Base-by-base conservation (phyloP, 129 eudicot species). In the Sambucus nigra region DNA sequence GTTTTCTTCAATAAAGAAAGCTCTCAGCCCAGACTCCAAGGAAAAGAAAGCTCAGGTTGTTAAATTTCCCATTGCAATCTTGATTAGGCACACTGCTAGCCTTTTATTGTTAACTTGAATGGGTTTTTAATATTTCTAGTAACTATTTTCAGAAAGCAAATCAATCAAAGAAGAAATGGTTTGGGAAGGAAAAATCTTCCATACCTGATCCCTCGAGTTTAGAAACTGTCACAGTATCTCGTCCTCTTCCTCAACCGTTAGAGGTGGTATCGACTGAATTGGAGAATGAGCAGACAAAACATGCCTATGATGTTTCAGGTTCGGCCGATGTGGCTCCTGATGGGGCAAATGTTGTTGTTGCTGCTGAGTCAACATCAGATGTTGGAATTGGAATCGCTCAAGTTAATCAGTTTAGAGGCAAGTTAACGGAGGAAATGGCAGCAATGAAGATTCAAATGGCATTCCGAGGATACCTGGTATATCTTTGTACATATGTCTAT, bases 1-100 rank as follows among this genome's bases (percentile, higher is more conserved):
- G 95, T 72, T 89, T 66, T 77, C 82, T 45, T 87, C 99, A 19
- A 67, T 91, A 49, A 91, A 91, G 71, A 85, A 91, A 59, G 99
- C 84, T 66, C 73, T 89, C 24, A 68, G 82, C 54, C 80, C 88
- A 48, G 72, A 71, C 59, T 76, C 97, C 54, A 88, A 80, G 68
- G 87, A 47, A 57, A 81, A 89, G 76, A 76, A 55, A 69, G 56
- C 39, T 58, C 79, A 73, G 89, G 94, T 85, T 61, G 16, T 35
- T 12, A 9, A 51, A 65, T 41, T 19, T 6, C 18, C 19, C 18
- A 5, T 51, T 51, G 4, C 12, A 2, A 14, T 50, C 24, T 24
- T 14, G 4, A 26, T 38, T 25, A 14, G 31, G 6, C 38, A 5
- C 18, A 40, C 9, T 26, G 23, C 5, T 21, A 31, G 1, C 42